phyloP scores from a whole-genome alignment of 1,139 yeast species.

The Entelexis paramagnoliae region DNA sequence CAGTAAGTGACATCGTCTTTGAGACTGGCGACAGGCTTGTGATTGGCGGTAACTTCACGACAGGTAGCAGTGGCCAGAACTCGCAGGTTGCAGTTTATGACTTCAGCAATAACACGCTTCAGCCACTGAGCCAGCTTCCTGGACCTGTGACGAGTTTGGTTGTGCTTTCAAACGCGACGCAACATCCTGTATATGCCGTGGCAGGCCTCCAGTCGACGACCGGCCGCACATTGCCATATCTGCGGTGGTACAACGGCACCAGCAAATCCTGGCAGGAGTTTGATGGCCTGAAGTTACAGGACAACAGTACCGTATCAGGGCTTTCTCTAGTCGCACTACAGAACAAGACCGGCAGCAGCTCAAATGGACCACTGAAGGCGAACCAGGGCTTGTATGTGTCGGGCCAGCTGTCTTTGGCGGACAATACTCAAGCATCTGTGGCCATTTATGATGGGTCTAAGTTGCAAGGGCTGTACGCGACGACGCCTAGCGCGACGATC shows the following conservation, averaged over 20 bases:
- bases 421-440: conserved; percentile 52
- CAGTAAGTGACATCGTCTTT: conserved; percentile 15
- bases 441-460: conserved; percentile 58
- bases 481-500: conserved; percentile 28
- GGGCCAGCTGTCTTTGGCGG: conserved; percentile 45
- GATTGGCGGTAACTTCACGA: conserved; percentile 62
- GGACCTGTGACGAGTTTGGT: conserved; percentile 42
- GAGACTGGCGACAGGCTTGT: conserved; percentile 41
- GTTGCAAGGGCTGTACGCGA: conserved; percentile 61
- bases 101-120: conserved; percentile 28
- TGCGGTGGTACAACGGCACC: conserved; percentile 31
- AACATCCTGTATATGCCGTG: conserved; percentile 45
- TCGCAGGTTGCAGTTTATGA: conserved; percentile 45
- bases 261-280: conserved; percentile 29
- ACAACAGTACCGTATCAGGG: conserved; percentile 28
- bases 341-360: conserved; percentile 18
- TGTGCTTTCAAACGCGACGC: conserved; percentile 40
- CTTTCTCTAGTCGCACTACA: conserved; percentile 31
- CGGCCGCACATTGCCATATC: conserved; percentile 26
- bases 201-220: conserved; percentile 38
- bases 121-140: conserved; percentile 26
- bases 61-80: conserved; percentile 27
- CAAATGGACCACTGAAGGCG: conserved; percentile 32
- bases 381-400: conserved; percentile 47
- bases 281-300: conserved; percentile 32